phyloP scores from a whole-genome alignment of 352 stramenopile genomes.

The Globisporangium okanoganense region DNA sequence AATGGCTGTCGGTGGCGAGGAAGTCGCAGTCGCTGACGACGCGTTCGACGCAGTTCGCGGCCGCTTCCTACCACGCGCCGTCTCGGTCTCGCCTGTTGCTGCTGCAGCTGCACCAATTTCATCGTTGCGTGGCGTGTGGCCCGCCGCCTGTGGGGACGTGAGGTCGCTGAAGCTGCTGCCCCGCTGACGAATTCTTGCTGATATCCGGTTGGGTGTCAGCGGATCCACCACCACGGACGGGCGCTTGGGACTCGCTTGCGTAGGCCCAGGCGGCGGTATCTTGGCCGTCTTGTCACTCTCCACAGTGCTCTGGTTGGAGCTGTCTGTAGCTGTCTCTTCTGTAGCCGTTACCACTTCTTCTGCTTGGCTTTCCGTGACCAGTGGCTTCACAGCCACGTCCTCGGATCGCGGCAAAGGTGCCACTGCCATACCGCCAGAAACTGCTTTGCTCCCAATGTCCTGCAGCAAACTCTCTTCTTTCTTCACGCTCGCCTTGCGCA shows the following conservation, averaged over 20 bases:
- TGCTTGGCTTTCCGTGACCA: neutral
- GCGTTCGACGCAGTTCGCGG: slow-evolving; percentile 19
- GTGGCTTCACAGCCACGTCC: neutral
- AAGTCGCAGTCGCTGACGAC: slow-evolving; percentile 19
- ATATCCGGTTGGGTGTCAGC: slow-evolving; percentile 45
- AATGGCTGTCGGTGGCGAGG: neutral
- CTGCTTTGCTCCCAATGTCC: slow-evolving; percentile 22
- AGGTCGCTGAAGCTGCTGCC: slow-evolving; percentile 40
- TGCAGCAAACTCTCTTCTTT: slow-evolving; percentile 57
- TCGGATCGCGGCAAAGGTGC: slow-evolving; percentile 3
- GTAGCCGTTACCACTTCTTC: neutral
- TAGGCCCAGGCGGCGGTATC: slow-evolving; percentile 1
- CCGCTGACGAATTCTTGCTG: slow-evolving; percentile 46
- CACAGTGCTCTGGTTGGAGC: neutral
- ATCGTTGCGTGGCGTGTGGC: slow-evolving; percentile 2
- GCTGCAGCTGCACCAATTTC: slow-evolving; percentile 7
- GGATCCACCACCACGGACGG: slow-evolving; percentile 8
- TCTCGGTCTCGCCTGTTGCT: neutral
- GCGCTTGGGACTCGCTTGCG: slow-evolving; percentile 14
- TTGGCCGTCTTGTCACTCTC: slow-evolving; percentile 1
- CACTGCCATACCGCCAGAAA: slow-evolving; percentile 6
- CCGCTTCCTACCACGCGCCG: slow-evolving; percentile 25
- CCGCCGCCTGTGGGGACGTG: slow-evolving; percentile 20
- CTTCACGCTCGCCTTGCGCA: slow-evolving; percentile 65
- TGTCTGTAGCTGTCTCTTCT: slow-evolving; percentile 4